Evolutionary conservation across 768 basidiomycete genomes (phyloP).

Genomic region (Brasilioporus rufonigricans): DNA sequence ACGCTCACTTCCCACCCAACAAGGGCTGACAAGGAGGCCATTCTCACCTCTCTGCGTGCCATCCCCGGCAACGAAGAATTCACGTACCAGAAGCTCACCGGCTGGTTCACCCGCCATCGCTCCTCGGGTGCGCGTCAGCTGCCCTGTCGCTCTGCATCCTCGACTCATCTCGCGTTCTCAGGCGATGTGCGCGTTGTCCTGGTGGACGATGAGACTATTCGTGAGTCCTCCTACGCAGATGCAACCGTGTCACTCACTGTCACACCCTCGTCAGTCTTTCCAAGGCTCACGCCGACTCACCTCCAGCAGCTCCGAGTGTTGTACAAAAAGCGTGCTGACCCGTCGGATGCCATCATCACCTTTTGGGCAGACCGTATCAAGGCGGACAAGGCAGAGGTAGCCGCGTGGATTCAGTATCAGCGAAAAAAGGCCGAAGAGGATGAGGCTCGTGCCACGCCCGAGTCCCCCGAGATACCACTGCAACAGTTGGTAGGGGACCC

Average conservation of each 20-base stretch:
- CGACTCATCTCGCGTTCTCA: too few species aligned
- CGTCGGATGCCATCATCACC: slow-evolving; percentile 20
- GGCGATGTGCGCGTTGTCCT: background rate
- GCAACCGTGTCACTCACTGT: slow-evolving; percentile 2
- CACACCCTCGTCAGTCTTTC: slow-evolving; percentile 29
- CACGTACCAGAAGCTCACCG: slow-evolving; percentile 15
- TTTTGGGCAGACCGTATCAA: slow-evolving; percentile 27
- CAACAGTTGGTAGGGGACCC: slow-evolving; percentile 1
- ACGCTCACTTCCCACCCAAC: slow-evolving; percentile 14
- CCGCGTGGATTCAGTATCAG: slow-evolving; percentile 29
- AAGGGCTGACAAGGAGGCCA: slow-evolving; percentile 6
- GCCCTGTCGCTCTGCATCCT: too few species aligned
- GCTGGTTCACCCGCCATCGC: slow-evolving; percentile 28
- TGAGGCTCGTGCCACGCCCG: background rate
- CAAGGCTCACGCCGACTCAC: slow-evolving; percentile 22
- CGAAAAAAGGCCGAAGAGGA: slow-evolving; percentile 23
- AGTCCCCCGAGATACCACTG: slow-evolving; percentile 14
- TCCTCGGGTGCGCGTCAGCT: too few species aligned
- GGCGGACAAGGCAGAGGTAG: slow-evolving; percentile 19
- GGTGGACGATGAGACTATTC: slow-evolving; percentile 26
- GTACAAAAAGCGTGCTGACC: slow-evolving; percentile 13
- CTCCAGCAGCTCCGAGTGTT: slow-evolving; percentile 22
- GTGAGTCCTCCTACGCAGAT: slow-evolving; percentile 15
- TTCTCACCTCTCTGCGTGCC: slow-evolving; percentile 13
- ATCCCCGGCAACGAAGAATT: slow-evolving; percentile 23